Evolutionary conservation across 306 rosid genomes (phyloP).

Genomic region (Malus asiatica): DNA sequence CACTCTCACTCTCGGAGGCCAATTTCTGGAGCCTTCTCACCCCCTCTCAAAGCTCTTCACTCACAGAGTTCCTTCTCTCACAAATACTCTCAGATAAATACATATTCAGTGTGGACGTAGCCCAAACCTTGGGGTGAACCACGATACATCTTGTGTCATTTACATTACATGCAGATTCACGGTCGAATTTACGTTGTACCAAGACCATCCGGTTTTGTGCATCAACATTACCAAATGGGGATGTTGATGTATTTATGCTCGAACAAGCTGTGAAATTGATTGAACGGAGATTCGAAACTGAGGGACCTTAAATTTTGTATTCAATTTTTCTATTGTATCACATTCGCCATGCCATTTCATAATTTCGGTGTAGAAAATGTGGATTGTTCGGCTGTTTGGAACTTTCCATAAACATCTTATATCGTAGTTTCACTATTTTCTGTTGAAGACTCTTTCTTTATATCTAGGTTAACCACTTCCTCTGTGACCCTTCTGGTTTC

Average conservation of each 20-base stretch:
- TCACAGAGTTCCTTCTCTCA: no score
- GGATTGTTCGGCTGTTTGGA: neutral
- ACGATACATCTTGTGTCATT: no score
- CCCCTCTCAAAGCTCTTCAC: no score
- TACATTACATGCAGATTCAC: no score
- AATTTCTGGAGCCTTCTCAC: no score
- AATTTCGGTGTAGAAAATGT: neutral
- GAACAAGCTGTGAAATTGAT: constrained; percentile 70
- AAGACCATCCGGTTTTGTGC: no score
- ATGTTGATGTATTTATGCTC: constrained; percentile 77
- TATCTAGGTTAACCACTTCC: neutral
- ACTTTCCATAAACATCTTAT: neutral
- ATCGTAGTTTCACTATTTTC: neutral
- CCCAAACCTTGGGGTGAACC: no score
- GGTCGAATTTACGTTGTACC: no score
- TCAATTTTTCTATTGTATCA: constrained; percentile 6
- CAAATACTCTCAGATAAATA: no score
- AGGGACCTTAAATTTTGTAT: constrained; percentile 38
- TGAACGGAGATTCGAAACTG: constrained; percentile 72
- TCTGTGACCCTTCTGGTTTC: neutral
- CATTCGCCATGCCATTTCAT: neutral
- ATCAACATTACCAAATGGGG: constrained; percentile 58
- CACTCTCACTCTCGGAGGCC: no score
- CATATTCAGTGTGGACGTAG: no score
- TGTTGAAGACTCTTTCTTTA: neutral